These are phyloP conservation scores for Dissoconium aciculare DNA, from an alignment of 2,329 filamentous ascomycete genomes.

Conservation along the genomic window DNA sequence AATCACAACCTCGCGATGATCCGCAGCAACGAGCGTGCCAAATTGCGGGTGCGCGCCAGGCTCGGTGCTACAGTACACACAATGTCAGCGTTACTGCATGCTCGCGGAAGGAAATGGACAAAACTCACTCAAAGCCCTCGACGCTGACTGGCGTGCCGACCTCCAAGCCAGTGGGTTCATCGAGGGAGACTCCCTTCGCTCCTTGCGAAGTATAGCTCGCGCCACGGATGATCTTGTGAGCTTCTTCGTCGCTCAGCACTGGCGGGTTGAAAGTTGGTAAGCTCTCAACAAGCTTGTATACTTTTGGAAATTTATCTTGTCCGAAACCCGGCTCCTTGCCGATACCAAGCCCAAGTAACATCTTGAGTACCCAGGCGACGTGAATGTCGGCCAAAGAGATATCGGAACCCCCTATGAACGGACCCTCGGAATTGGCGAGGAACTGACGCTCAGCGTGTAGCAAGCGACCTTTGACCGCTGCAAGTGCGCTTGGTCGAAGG, in stretches of 20 bases:
- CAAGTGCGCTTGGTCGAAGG: constrained; percentile 14
- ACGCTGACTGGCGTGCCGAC: constrained; percentile 14
- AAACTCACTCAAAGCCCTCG: constrained; percentile 19
- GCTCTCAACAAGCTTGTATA: constrained; percentile 15
- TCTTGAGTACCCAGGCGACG: constrained; percentile 14
- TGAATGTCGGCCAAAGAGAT: constrained; percentile 17
- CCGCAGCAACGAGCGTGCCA: constrained; percentile 18
- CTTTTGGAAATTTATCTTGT: constrained; percentile 14
- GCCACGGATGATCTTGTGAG: constrained; percentile 12
- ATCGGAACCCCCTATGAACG: constrained; percentile 15
- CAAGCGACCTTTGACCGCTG: constrained; percentile 12
- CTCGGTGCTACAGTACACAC: constrained; percentile 10
- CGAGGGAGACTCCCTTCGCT: constrained; percentile 7
- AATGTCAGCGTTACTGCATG: constrained; percentile 4
- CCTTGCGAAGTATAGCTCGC: constrained; percentile 10
- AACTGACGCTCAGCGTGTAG: constrained; percentile 14
- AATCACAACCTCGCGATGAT: constrained; percentile 16
- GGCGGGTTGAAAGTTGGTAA: constrained; percentile 13
- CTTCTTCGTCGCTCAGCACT: constrained; percentile 15
- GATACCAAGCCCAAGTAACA: constrained; percentile 14
- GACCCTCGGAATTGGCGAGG: constrained; percentile 8
- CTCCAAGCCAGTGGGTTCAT: constrained; percentile 12
- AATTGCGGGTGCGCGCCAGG: constrained; percentile 18
- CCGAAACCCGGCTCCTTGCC: constrained; percentile 13
- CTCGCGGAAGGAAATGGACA: too few relatives aligned